A percentile compares a stretch with the other conserved stretches of the same genome.
Evolutionary conservation across 2,329 filamentous ascomycete genomes (phyloP).

Genomic region (Aureobasidium sp.): DNA sequence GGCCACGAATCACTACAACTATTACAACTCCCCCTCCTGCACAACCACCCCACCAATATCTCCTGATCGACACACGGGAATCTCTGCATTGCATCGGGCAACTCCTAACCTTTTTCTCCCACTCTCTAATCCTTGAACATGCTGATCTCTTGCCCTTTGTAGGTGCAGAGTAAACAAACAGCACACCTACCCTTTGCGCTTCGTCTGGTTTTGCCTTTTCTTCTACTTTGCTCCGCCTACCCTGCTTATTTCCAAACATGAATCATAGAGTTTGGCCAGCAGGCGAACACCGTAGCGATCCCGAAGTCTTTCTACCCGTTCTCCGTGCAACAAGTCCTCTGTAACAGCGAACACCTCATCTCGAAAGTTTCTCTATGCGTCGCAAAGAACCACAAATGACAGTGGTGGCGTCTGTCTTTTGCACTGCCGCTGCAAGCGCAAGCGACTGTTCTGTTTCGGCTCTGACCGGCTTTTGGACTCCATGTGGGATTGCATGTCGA

Average conservation of each 20-base stretch:
- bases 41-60: neutral
- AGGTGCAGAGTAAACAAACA: neutral
- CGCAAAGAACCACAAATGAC: neutral
- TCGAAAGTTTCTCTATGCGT: neutral
- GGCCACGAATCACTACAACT: neutral
- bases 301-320: neutral
- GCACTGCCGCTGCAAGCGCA: neutral
- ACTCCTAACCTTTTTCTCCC: neutral
- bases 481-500: neutral
- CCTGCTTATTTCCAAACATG: neutral
- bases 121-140: neutral
- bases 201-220: neutral
- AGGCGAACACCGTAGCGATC: neutral
- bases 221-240: neutral
- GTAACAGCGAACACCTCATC: no score
- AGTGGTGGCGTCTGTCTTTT: slow-evolving; percentile 3
- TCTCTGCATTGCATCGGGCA: neutral
- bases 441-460: neutral
- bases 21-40: neutral
- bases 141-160: neutral
- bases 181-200: neutral
- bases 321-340: neutral
- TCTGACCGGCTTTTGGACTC: neutral
- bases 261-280: neutral
- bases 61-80: slow-evolving; percentile 1